Conservation (phyloP, 805 yeast species). For the Spathaspora arborariae region DNA sequence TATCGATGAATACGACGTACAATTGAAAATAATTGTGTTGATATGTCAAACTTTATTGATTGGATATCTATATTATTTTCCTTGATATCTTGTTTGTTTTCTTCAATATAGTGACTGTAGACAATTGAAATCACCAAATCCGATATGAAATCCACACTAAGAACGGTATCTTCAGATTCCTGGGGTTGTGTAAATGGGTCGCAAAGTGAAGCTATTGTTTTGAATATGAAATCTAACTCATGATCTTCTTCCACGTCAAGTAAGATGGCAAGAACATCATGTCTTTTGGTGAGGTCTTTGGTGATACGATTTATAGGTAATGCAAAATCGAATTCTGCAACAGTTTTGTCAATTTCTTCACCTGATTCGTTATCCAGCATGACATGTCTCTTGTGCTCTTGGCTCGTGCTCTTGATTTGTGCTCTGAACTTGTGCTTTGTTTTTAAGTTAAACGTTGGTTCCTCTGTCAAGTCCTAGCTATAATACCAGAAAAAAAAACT, state of each 20-base stretch:
- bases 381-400: constrained; percentile 12
- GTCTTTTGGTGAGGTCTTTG: constrained; percentile 11
- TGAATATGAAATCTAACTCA: constrained; percentile 14
- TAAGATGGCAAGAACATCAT: constrained; percentile 12
- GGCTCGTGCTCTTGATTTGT: too few relatives aligned
- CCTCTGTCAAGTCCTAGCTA: too few relatives aligned
- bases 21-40: constrained; percentile 33
- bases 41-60: constrained; percentile 30
- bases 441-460: too few relatives aligned
- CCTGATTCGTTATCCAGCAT: constrained; percentile 16
- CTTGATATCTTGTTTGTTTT: constrained; percentile 7
- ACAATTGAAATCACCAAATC: constrained; percentile 47
- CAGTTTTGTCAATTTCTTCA: constrained; percentile 11
- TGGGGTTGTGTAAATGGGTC: constrained; percentile 73
- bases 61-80: constrained; percentile 3
- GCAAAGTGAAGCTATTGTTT: constrained; percentile 22
- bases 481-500: not conserved
- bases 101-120: constrained; percentile 13
- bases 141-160: constrained; percentile 55
- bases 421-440: too few relatives aligned
- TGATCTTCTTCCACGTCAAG: constrained; percentile 15
- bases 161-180: constrained; percentile 48
- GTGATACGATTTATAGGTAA: constrained; percentile 10
- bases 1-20: constrained; percentile 31
- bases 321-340: constrained; percentile 14